phyloP scores from a whole-genome alignment of 225 moss, liverwort and hornwort species.

The Ulota crispa region DNA sequence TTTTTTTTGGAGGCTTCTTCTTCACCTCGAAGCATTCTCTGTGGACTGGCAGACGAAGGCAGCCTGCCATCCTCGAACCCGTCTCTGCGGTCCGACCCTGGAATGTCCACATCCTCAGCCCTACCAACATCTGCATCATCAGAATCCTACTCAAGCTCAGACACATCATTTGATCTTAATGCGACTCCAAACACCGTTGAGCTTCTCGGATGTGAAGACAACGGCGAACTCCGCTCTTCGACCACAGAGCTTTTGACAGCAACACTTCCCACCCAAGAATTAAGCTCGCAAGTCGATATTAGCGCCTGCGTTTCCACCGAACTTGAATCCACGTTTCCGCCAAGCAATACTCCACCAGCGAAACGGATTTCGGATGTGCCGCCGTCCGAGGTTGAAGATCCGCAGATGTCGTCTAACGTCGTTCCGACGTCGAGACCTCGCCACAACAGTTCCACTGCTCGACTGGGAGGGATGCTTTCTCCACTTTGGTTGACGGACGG shows the following conservation, averaged over 20 bases:
- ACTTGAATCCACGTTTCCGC: neutral
- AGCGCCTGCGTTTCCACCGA: neutral
- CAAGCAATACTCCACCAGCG: neutral
- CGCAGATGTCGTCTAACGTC: neutral
- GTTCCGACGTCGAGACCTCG: constrained; percentile 8
- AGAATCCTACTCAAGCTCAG: constrained; percentile 22
- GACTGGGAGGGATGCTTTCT: constrained; percentile 26
- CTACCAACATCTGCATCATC: constrained; percentile 29
- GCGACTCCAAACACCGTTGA: neutral
- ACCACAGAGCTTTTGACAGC: constrained; percentile 54
- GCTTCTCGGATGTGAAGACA: constrained; percentile 4
- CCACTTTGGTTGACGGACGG: neutral
- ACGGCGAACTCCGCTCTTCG: neutral
- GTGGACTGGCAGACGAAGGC: constrained; percentile 52
- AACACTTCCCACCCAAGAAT: constrained; percentile 31
- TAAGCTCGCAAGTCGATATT: neutral
- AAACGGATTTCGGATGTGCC: constrained; percentile 4
- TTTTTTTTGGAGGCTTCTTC: constrained; percentile 16
- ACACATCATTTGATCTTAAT: neutral
- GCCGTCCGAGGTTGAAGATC: neutral
- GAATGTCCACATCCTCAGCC: constrained; percentile 27
- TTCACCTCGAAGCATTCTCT: constrained; percentile 62
- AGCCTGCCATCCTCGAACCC: constrained; percentile 51
- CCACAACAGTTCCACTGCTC: constrained; percentile 19
- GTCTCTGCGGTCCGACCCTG: constrained; percentile 38